Evolutionary conservation across 257 asterid genomes (phyloP), one percentile per base, ranked within the genome.

Genomic region (Verbena officinalis): DNA sequence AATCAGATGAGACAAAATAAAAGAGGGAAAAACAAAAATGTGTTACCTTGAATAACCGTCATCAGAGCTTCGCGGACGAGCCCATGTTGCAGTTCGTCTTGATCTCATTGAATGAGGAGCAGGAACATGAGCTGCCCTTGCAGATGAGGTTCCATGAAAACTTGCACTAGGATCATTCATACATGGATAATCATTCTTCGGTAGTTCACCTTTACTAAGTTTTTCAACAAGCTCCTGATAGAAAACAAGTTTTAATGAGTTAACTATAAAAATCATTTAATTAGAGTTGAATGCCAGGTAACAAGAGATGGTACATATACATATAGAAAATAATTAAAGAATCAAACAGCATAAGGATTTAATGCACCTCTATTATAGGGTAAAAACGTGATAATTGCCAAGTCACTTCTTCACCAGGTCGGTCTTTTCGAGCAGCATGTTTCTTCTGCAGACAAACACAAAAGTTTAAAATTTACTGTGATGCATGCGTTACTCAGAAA

Each of bases 361-460:
- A 44, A 31, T 44, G n/a, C 75, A 94, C 99, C 96, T 94, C 99
- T 65, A 94, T 81, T 69, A 94, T 70, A 7, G 99, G 99, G 84
- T 86, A 94, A 78, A 94, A 94, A 56, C 99, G 99, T 59, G 97
- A 88, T 59, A 90, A 68, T 55, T 90, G 96, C 99, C 99, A 94
- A 1, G 71, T 55, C 53, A 75, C 81, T 78, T 82, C 95, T 78
- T 81, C 95, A 77, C 86, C 93, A 62, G 86, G 73, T 33, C 97
- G 89, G 51, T 94, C 99, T 82, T 90, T 94, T 73, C 99, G 91
- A 57, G 85, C 77, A 60, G 83, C 92, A 51, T 83, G 95, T 78
- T 85, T 94, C 77, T 86, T 90, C 99, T 90, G 90, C 59, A 78
- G 71, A 55, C 56, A 73, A 72, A 55, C 20, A 54, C 40, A 48